Percentiles rank a stretch among this genome's conserved stretches.
These are phyloP conservation scores for Dothistroma pini DNA, from an alignment of 2,329 filamentous ascomycete species.

Conservation along the genomic window DNA sequence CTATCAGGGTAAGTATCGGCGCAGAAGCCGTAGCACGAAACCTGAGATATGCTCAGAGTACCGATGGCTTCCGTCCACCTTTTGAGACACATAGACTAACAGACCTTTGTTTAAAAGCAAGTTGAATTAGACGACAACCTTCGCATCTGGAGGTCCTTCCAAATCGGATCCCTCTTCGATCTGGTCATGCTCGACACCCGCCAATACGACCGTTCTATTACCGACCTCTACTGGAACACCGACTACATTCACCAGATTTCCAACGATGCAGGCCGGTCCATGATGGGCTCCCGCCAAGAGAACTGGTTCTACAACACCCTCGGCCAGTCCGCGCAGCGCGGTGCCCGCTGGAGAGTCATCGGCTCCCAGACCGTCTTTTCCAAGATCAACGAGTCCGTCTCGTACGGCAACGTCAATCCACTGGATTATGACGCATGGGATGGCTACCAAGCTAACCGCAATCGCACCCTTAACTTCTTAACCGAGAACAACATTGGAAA, in stretches of 20 bases:
- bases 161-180: conserved; percentile 63
- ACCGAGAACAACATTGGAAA: conserved; percentile 67
- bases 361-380: conserved; percentile 68
- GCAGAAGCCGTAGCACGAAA: too few species aligned
- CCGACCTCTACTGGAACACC: conserved; percentile 43
- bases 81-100: too few species aligned
- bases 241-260: conserved; percentile 50
- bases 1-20: too few species aligned
- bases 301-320: conserved; percentile 64
- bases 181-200: conserved; percentile 67
- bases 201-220: conserved; percentile 65
- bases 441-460: conserved; percentile 67
- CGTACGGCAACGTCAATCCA: conserved; percentile 43
- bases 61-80: too few species aligned
- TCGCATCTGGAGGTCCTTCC: conserved; percentile 64
- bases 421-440: conserved; percentile 59
- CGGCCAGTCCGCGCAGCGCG: conserved; percentile 51
- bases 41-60: too few species aligned
- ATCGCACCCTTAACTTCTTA: conserved; percentile 64
- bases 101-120: too few species aligned
- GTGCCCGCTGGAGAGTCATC: conserved; percentile 66
- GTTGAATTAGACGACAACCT: conserved; percentile 67
- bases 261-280: conserved; percentile 62
- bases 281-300: conserved; percentile 72
- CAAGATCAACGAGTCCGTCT: conserved; percentile 49